phyloP scores from a whole-genome alignment of 2,329 filamentous ascomycete genomes.

The Botryosphaeria dothidea region DNA sequence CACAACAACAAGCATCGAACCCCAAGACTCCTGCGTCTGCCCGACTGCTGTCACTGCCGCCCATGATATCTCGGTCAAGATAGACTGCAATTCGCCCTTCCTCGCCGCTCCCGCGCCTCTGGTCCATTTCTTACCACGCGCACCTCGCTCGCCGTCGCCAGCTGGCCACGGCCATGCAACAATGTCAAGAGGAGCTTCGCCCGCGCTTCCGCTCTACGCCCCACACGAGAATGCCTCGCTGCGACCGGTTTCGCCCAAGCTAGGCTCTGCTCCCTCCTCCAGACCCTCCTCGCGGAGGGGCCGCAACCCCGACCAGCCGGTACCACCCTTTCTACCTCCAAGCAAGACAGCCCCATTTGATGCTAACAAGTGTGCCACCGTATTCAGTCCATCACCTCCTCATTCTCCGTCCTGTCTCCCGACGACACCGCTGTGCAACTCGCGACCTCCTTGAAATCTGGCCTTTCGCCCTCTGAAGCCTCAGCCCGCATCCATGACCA shows the following conservation, averaged over 20 bases:
- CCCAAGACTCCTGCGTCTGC: neutral
- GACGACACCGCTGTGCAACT: slow-evolving; percentile 76
- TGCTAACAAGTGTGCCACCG: neutral
- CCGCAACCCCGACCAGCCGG: slow-evolving; percentile 24
- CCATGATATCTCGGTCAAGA: neutral
- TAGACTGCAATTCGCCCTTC: slow-evolving; percentile 13
- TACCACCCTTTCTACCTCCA: slow-evolving; percentile 29
- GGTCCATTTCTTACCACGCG: neutral
- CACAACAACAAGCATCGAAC: slow-evolving; percentile 32
- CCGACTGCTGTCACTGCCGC: neutral
- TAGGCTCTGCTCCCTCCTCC: slow-evolving; percentile 5
- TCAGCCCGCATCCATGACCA: slow-evolving; percentile 75
- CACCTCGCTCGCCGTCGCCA: slow-evolving; percentile 6
- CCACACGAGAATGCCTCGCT: slow-evolving; percentile 35
- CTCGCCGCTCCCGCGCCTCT: slow-evolving; percentile 2
- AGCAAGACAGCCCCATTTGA: slow-evolving; percentile 13
- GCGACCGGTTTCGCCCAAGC: slow-evolving; percentile 30
- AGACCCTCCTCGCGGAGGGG: slow-evolving; percentile 31
- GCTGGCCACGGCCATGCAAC: slow-evolving; percentile 47
- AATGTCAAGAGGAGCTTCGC: slow-evolving; percentile 64
- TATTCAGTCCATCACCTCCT: slow-evolving; percentile 47
- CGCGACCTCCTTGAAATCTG: slow-evolving; percentile 78
- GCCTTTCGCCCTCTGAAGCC: slow-evolving; percentile 79
- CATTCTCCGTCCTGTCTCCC: slow-evolving; percentile 68
- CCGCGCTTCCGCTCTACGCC: slow-evolving; percentile 60